Evolutionary conservation across 495 filamentous ascomycete genomes (phyloP), one percentile per base, ranked within the genome.

Genomic region (Clavariopsis aquatica): DNA sequence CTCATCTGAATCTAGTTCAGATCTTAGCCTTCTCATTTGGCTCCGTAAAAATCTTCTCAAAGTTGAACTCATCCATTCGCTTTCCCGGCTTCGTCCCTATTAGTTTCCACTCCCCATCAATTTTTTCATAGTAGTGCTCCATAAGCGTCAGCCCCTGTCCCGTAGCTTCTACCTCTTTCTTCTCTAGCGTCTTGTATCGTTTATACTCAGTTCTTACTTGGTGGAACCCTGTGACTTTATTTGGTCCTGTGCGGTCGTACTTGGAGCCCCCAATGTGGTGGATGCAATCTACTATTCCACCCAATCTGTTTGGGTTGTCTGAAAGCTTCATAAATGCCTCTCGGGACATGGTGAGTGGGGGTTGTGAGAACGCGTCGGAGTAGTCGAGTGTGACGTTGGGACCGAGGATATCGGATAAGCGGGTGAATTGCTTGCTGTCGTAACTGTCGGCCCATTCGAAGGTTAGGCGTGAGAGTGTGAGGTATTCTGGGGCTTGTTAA

Each of bases 41-140:
- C 31, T 34, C 31, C 5, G 5, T 34, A 34, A 57, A 57, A 6
- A 57, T 57, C 29, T 57, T 57, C 5, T 57, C 53, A 22, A 57
- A 57, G 23, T 57, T 57, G 26, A 57, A 57, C 53, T 57, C 53
- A 19, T 45, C 31, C 53, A 57, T 57, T 28, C 53, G n/a, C 17
- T 28, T n/a, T 10, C 29, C 36, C 6, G 53, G 53, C 19, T 57
- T 57, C 8, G 29, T 57, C 4, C 53, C 53, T 12, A 28, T 28
- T 3, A 57, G 29, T 28, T 57, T 57, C 53, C 53, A 57, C 26
- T 38, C 36, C 29, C 53, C 53, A 20, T 57, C 29, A 6, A 57
- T 49, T 28, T 57, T 57, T 24, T 57, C 7, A 28, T 57, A 57
- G 31, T 22, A 57, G 53, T 57, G 53, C 27, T 19, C 20, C 53